Conservation (phyloP, 1,284 basidiomycete species). For the Rhodotorula sp. region DNA sequence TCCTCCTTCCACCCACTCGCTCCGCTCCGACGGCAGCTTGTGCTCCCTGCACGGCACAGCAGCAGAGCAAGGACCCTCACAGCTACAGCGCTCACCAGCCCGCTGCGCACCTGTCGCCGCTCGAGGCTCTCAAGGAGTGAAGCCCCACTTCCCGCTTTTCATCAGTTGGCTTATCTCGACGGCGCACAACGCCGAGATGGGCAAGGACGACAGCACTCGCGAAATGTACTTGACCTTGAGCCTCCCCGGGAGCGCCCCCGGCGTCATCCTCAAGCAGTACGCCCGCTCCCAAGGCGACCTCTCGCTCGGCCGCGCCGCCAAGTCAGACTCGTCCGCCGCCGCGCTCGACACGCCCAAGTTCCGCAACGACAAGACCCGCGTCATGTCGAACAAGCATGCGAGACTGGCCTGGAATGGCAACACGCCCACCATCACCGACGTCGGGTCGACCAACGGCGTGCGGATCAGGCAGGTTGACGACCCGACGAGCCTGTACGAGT, state of each 20-base stretch:
- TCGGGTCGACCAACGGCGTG: constrained; percentile 18
- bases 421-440: constrained; percentile 12
- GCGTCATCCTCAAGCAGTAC: constrained; percentile 11
- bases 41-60: not conserved
- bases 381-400: constrained; percentile 24
- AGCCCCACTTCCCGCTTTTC: constrained; percentile 2
- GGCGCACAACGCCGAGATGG: not conserved
- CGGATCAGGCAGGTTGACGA: not conserved
- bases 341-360: constrained; percentile 15
- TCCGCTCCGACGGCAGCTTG: not conserved
- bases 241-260: not conserved
- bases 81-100: too few relatives aligned
- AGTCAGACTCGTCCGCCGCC: not conserved
- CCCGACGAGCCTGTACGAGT: not conserved
- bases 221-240: constrained; percentile 6
- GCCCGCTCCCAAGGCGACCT: not conserved
- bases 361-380: constrained; percentile 17
- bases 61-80: not conserved
- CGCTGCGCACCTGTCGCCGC: too few relatives aligned
- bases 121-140: too few relatives aligned
- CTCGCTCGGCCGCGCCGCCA: constrained; percentile 13
- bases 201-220: not conserved
- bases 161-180: not conserved
- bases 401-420: constrained; percentile 10
- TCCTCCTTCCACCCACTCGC: too few relatives aligned